These are phyloP conservation scores for Pulveroboletus sp. DNA, from an alignment of 768 basidiomycete genomes.

Conservation along the genomic window DNA sequence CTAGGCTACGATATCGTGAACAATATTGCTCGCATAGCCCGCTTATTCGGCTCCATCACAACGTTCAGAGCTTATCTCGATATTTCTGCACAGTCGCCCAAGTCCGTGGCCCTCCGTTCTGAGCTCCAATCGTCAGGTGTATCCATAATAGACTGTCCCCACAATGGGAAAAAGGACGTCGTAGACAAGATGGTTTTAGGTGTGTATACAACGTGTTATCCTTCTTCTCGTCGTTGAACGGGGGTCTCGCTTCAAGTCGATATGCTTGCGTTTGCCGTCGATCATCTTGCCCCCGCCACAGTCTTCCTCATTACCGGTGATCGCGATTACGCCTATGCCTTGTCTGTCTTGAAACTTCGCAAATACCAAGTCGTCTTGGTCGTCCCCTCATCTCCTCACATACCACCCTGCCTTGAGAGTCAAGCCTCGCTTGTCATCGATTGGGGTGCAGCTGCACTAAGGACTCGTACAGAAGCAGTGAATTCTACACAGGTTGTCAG, in stretches of 20 bases:
- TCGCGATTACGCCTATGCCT: slow-evolving; percentile 61
- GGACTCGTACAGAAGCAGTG: slow-evolving; percentile 21
- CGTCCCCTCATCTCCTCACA: slow-evolving; percentile 33
- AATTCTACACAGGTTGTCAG: slow-evolving; percentile 14
- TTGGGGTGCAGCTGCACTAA: slow-evolving; percentile 42
- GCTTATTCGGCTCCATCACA: slow-evolving; percentile 42
- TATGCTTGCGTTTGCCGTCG: slow-evolving; percentile 63
- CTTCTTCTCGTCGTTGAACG: slow-evolving; percentile 1
- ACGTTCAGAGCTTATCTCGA: slow-evolving; percentile 54
- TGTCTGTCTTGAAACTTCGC: slow-evolving; percentile 52
- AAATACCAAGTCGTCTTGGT: slow-evolving; percentile 50
- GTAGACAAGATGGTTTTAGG: slow-evolving; percentile 47
- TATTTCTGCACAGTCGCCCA: slow-evolving; percentile 35
- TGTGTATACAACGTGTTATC: slow-evolving; percentile 12
- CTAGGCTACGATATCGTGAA: slow-evolving; percentile 41
- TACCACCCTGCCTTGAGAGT: slow-evolving; percentile 43
- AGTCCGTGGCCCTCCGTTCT: slow-evolving; percentile 34
- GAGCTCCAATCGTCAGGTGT: slow-evolving; percentile 44
- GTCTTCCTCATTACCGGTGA: slow-evolving; percentile 63
- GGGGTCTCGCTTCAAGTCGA: slow-evolving; percentile 43
- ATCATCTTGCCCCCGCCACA: slow-evolving; percentile 49
- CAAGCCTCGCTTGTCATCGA: slow-evolving; percentile 53
- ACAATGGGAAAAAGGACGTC: slow-evolving; percentile 33
- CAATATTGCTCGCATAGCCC: slow-evolving; percentile 42
- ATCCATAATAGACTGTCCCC: slow-evolving; percentile 35